Evolutionary conservation across 257 asterid genomes (phyloP), one percentile per base, ranked within the genome.

Genomic region (Nicotiana tomentosiformis): DNA sequence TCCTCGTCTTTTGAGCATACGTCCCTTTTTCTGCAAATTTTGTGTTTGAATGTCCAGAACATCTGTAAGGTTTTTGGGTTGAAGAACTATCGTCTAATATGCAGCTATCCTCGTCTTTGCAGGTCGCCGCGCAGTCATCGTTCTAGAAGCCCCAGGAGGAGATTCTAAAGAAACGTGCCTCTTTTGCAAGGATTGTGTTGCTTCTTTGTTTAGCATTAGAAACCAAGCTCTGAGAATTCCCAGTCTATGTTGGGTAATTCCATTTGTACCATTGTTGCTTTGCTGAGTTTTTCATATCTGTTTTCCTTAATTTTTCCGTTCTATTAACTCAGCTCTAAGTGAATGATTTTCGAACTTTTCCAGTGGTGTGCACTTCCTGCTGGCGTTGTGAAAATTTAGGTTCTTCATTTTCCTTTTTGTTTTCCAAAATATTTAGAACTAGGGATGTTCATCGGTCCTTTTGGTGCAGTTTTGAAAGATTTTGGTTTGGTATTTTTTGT

Each of bases 61-160:
- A 76, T 51, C 65, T 15, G 23, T 29, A 29, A 15, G 64, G 16
- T 49, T 76, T 51, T 17, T 29, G 80, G 5, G 7, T 29, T 76
- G 80, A 76, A 76, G 64, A 51, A 51, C 5, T 29, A 29, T 29
- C 0, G 1, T 46, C 5, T 69, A 14, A 30, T 16, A 10, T 83
- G 60, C 7, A 43, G 79, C 62, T 62, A 10, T 43, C 83, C 62
- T 78, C 56, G 53, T 88, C 77, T 70, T 69, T 87, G 81, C 92
- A 93, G 98, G 85, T 95, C 98, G 20, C 98, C 98, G 32, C 98
- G 91, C 9, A 88, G 90, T 77, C 98, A 87, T 83, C 98, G 98
- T 33, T 95, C 98, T 69, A 88, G 98, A 89, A 95, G 98, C 83
- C 98, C 98, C 16, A 90, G 98, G 89, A 91, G 97, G 88, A 91